A percentile compares a stretch with the other conserved stretches of the same genome.
These are phyloP conservation scores for Pseudopyricularia cyperi DNA, from an alignment of 2,329 filamentous ascomycete genomes.

Conservation along the genomic window DNA sequence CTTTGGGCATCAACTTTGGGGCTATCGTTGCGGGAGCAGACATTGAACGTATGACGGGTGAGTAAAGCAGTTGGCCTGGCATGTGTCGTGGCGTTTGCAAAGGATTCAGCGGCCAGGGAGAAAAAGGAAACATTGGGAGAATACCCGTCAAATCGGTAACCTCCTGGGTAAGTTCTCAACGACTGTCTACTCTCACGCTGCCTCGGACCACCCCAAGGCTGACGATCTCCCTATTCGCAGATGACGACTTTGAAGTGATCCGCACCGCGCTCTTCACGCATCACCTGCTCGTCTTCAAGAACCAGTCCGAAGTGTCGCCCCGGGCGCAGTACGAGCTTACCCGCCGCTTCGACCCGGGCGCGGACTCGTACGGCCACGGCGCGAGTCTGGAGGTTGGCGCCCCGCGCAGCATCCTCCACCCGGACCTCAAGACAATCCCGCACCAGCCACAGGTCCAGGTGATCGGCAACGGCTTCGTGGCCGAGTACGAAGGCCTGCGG, in stretches of 20 bases:
- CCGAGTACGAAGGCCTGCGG: slow-evolving; percentile 56
- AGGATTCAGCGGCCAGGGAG: no score
- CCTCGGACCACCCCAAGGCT: not conserved
- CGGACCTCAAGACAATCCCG: slow-evolving; percentile 68
- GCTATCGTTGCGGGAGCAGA: no score
- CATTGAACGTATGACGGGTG: no score
- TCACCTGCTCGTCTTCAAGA: slow-evolving; percentile 59
- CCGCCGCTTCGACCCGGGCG: slow-evolving; percentile 55
- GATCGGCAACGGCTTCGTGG: slow-evolving; percentile 62
- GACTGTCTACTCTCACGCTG: not conserved
- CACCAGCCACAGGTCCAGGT: slow-evolving; percentile 71
- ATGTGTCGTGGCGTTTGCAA: no score
- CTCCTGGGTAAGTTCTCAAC: slow-evolving; percentile 10
- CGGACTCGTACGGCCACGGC: slow-evolving; percentile 57
- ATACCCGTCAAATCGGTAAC: slow-evolving; percentile 14
- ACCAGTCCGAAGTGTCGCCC: slow-evolving; percentile 49
- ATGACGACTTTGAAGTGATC: slow-evolving; percentile 51
- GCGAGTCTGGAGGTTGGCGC: slow-evolving; percentile 51
- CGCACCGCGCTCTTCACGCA: slow-evolving; percentile 52
- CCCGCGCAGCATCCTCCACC: slow-evolving; percentile 54
- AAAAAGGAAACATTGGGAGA: slow-evolving; percentile 7
- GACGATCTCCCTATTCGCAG: slow-evolving; percentile 17
- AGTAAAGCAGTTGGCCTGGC: no score
- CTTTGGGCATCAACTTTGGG: no score
- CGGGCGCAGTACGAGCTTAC: slow-evolving; percentile 65